Evolutionary conservation across 129 eudicot genomes (phyloP).

Genomic region (Ambrosia trifida): DNA sequence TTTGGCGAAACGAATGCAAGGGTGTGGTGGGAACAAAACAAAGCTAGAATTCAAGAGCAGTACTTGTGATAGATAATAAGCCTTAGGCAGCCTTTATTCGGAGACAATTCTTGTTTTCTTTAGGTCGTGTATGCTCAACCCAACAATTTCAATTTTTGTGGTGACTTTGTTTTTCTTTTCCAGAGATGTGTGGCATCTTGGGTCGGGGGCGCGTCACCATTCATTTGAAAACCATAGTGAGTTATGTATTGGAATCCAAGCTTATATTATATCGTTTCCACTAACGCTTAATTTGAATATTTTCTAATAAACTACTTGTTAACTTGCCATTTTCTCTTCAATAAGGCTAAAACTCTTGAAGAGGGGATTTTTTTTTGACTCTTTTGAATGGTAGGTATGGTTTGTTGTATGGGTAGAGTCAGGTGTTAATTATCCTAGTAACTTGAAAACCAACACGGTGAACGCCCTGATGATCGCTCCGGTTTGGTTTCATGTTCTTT

Average conservation of each 20-base stretch:
- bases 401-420: background rate
- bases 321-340: background rate
- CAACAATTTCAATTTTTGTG: slow-evolving; percentile 28
- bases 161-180: slow-evolving; percentile 26
- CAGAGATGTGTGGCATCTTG: slow-evolving; percentile 16
- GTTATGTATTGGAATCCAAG: slow-evolving; percentile 13
- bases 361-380: background rate
- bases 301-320: background rate
- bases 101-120: slow-evolving; percentile 15
- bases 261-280: slow-evolving; percentile 14
- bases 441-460: too few species aligned
- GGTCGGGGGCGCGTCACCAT: slow-evolving; percentile 20
- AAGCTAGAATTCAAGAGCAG: slow-evolving; percentile 89
- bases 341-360: background rate
- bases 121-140: slow-evolving; percentile 23
- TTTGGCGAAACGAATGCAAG: slow-evolving; percentile 97
- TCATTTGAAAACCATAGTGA: slow-evolving; percentile 24
- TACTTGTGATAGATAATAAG: slow-evolving; percentile 55
- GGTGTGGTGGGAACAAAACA: slow-evolving; percentile 96
- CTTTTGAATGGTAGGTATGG: background rate
- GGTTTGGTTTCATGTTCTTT: background rate
- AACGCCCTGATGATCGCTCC: background rate
- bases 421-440: background rate
- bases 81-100: background rate
- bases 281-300: background rate